A percentile compares a stretch with the other conserved stretches of the same genome.
These are phyloP conservation scores for Diutina sp. DNA, from an alignment of 1,139 yeast species.

Conservation along the genomic window DNA sequence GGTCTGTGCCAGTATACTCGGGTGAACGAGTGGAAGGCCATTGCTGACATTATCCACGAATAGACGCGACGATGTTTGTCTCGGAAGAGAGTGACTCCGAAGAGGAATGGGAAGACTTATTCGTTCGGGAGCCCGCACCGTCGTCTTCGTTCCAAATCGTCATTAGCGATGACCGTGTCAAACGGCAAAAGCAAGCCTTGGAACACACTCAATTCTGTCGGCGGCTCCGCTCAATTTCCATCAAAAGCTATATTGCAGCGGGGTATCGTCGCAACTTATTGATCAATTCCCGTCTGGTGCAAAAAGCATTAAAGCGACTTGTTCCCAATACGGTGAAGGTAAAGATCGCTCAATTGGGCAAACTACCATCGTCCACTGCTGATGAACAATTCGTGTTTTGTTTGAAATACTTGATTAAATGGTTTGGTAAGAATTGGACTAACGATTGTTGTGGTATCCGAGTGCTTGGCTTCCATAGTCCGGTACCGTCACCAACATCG, in stretches of 20 bases:
- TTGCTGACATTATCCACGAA: neutral
- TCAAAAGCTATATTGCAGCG: slow-evolving; percentile 15
- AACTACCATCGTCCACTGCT: neutral
- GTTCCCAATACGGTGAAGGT: slow-evolving; percentile 13
- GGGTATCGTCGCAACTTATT: slow-evolving; percentile 14
- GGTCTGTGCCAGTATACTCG: neutral
- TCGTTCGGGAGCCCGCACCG: neutral
- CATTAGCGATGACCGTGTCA: neutral
- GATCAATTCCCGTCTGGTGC: slow-evolving; percentile 11
- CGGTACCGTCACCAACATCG: slow-evolving; percentile 5
- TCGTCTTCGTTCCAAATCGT: neutral
- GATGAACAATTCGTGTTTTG: slow-evolving; percentile 19
- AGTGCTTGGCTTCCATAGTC: slow-evolving; percentile 18
- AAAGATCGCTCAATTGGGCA: neutral
- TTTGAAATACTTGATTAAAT: slow-evolving; percentile 22
- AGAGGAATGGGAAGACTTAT: neutral
- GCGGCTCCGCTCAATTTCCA: neutral
- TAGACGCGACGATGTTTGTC: neutral
- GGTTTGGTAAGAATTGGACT: slow-evolving; percentile 24
- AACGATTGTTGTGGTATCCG: slow-evolving; percentile 21
- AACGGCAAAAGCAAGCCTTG: neutral
- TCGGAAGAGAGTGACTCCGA: neutral
- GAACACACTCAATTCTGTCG: neutral
- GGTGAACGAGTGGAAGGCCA: neutral
- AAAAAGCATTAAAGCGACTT: slow-evolving; percentile 13